Conservation (phyloP, 2,329 filamentous ascomycete species). For the Coniochaeta hoffmannii region DNA sequence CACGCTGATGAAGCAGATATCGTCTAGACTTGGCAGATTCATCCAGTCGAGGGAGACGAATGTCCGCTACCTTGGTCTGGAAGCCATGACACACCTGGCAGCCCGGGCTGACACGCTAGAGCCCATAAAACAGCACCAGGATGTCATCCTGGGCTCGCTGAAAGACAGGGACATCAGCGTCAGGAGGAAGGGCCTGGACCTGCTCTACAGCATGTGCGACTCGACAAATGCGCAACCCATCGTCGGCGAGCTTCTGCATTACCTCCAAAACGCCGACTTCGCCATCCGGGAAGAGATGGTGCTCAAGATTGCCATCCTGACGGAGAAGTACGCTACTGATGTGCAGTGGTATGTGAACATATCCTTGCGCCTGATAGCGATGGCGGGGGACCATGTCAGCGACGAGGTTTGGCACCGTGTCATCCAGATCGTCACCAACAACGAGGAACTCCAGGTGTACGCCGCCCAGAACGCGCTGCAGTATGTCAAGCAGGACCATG, state of each 20-base stretch:
- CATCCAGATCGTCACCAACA: slow-evolving; percentile 98
- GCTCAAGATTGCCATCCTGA: slow-evolving; percentile 94
- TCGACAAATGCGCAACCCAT: slow-evolving; percentile 88
- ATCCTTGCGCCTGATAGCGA: slow-evolving; percentile 84
- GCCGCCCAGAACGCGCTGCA: slow-evolving; percentile 88
- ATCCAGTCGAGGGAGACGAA: slow-evolving; percentile 97
- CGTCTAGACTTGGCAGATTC: slow-evolving; percentile 81
- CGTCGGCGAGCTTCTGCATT: slow-evolving; percentile 86
- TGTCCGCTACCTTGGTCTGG: slow-evolving; percentile 87
- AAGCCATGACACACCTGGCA: slow-evolving; percentile 97
- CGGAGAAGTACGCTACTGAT: slow-evolving; percentile 96
- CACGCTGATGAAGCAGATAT: slow-evolving; percentile 93
- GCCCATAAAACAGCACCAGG: slow-evolving; percentile 96
- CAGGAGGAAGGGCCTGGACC: slow-evolving; percentile 85
- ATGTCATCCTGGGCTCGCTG: slow-evolving; percentile 88
- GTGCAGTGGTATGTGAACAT: slow-evolving; percentile 99
- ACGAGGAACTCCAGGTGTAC: slow-evolving; percentile 95
- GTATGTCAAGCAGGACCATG: slow-evolving; percentile 87
- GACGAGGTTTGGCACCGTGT: slow-evolving; percentile 99
- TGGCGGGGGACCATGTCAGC: slow-evolving; percentile 97
- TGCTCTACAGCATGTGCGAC: slow-evolving; percentile 99
- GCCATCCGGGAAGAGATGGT: slow-evolving; percentile 99
- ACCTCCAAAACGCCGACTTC: slow-evolving; percentile 93
- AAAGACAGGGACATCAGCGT: slow-evolving; percentile 97
- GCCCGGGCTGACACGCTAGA: slow-evolving; percentile 89